These are phyloP conservation scores for Mycena vitilis DNA, from an alignment of 768 basidiomycete genomes.

Conservation along the genomic window DNA sequence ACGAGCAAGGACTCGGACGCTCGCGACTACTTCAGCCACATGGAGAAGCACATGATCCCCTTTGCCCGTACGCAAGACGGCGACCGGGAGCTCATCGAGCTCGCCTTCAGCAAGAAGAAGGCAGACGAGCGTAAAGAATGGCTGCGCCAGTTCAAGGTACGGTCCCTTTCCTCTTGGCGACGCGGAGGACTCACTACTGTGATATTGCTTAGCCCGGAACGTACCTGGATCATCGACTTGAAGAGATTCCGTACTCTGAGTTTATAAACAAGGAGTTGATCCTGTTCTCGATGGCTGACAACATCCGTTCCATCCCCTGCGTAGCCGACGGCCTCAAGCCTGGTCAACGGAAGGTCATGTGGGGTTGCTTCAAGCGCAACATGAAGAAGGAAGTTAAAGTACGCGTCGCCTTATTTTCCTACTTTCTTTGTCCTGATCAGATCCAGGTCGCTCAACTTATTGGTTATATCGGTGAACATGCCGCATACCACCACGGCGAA, in stretches of 20 bases:
- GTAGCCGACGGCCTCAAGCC: constrained; percentile 96
- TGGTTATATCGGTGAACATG: constrained; percentile 94
- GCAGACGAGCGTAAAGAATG: constrained; percentile 99
- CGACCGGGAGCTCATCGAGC: constrained; percentile 91
- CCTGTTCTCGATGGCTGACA: constrained; percentile 99
- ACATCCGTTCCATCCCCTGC: constrained; percentile 96
- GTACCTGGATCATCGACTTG: constrained; percentile 88
- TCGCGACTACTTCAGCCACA: constrained; percentile 91
- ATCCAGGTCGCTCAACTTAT: constrained; percentile 91
- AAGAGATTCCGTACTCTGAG: constrained; percentile 88
- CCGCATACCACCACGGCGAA: constrained; percentile 98
- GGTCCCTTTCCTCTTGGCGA: background rate
- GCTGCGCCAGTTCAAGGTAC: constrained; percentile 91
- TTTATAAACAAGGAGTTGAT: constrained; percentile 99
- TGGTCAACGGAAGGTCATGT: constrained; percentile 96
- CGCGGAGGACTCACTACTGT: constrained; percentile 4
- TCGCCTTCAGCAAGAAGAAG: constrained; percentile 99
- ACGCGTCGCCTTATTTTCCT: background rate
- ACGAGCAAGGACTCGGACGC: constrained; percentile 92
- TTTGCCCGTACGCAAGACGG: constrained; percentile 85
- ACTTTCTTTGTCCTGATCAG: background rate
- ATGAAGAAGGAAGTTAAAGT: constrained; percentile 93
- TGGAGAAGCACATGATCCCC: constrained; percentile 94
- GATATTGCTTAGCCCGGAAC: constrained; percentile 76
- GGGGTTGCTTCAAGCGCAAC: constrained; percentile 96